phyloP scores from a whole-genome alignment of 495 filamentous ascomycete species.

The Stereocaulon alpinum region DNA sequence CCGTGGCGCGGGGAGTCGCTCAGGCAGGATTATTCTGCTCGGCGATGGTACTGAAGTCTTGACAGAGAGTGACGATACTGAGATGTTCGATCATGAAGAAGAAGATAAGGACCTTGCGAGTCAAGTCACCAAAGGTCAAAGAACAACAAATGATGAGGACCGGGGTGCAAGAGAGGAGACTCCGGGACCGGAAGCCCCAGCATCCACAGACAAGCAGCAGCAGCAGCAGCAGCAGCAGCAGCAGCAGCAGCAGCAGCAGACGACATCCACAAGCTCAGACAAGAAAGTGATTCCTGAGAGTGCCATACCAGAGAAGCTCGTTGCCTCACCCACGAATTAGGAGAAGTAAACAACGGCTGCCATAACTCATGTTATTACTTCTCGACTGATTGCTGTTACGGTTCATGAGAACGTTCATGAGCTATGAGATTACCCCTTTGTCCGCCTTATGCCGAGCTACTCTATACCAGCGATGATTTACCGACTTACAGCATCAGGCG shows the following conservation, averaged over 20 bases:
- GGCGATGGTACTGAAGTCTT: constrained; percentile 88
- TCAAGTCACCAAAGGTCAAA: constrained; percentile 40
- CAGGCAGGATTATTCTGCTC: constrained; percentile 81
- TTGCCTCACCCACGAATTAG: constrained; percentile 13
- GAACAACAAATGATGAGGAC: constrained; percentile 26
- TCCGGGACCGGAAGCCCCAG: constrained; percentile 43
- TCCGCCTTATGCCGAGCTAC: neutral
- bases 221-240: constrained; percentile 22
- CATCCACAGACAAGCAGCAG: constrained; percentile 17
- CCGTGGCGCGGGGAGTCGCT: constrained; percentile 51
- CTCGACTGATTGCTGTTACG: neutral
- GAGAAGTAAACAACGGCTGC: constrained; percentile 1
- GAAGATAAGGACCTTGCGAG: constrained; percentile 65
- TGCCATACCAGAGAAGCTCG: constrained; percentile 25
- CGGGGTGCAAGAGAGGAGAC: constrained; percentile 48
- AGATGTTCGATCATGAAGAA: constrained; percentile 84
- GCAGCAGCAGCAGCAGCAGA: constrained; percentile 15
- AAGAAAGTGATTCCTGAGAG: constrained; percentile 21
- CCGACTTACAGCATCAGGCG: neutral
- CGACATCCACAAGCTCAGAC: constrained; percentile 34
- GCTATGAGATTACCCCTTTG: constrained; percentile 6
- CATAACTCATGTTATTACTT: neutral
- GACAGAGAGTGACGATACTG: constrained; percentile 74
- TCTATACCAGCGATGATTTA: neutral
- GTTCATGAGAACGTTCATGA: constrained; percentile 5